phyloP scores from a whole-genome alignment of 2,329 filamentous ascomycete genomes.

The Dactylella cylindrospora region DNA sequence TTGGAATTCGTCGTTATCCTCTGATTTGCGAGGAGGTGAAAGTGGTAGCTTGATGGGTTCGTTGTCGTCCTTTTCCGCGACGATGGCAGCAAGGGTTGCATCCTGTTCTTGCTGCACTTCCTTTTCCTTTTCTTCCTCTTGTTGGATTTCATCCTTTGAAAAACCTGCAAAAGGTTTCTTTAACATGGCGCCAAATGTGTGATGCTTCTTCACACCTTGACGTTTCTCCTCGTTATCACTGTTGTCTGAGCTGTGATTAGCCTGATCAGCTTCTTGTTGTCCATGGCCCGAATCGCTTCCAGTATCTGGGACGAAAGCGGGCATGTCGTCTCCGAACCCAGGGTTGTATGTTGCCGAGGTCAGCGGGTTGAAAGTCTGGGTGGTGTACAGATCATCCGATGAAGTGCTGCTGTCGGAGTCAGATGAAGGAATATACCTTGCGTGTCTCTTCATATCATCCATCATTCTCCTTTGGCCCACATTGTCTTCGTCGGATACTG shows the following conservation, averaged over 20 bases:
- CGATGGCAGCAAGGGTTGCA: slow-evolving; percentile 1
- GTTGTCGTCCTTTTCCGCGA: neutral
- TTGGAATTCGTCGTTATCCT: neutral
- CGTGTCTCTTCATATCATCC: too few species aligned
- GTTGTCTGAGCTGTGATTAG: too few species aligned
- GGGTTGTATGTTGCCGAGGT: slow-evolving; percentile 39
- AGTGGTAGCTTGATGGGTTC: neutral
- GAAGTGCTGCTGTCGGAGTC: slow-evolving; percentile 21
- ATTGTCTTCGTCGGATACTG: slow-evolving; percentile 14
- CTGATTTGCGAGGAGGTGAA: neutral
- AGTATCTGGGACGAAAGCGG: slow-evolving; percentile 15
- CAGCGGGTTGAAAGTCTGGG: slow-evolving; percentile 26
- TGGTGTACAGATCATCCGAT: slow-evolving; percentile 27
- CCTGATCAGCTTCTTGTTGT: too few species aligned
- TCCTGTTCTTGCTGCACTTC: neutral
- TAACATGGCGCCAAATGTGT: slow-evolving; percentile 18
- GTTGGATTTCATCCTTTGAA: slow-evolving; percentile 10
- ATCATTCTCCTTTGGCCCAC: neutral
- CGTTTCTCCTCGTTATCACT: too few species aligned
- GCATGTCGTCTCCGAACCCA: slow-evolving; percentile 17
- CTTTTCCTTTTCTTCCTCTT: slow-evolving; percentile 10
- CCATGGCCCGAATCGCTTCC: neutral
- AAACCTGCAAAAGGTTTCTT: slow-evolving; percentile 20
- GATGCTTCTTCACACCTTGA: slow-evolving; percentile 3
- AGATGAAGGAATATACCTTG: slow-evolving; percentile 12